These are phyloP conservation scores for Diplotaxis tenuifolia DNA, from an alignment of 345 rosid genomes.

Conservation along the genomic window DNA sequence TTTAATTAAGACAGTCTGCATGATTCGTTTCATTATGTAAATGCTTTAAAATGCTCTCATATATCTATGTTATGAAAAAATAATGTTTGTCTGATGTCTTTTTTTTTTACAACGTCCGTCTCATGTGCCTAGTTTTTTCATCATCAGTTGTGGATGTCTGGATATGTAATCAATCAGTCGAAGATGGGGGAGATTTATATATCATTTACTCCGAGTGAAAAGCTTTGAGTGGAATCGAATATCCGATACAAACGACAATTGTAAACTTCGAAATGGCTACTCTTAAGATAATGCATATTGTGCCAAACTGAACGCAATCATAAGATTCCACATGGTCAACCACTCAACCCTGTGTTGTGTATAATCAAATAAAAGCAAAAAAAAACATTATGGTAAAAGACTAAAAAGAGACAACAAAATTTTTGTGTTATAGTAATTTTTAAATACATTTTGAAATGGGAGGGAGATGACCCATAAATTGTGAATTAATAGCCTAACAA, in stretches of 20 bases:
- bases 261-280: not conserved
- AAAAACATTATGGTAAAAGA: not conserved
- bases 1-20: not conserved
- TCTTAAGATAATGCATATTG: not conserved
- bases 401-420: constrained; percentile 2
- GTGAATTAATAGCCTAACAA: constrained; percentile 18
- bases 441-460: not conserved
- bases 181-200: not conserved
- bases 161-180: not conserved
- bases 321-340: constrained; percentile 17
- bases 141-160: not conserved
- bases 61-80: not conserved
- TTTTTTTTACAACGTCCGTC: too few relatives aligned
- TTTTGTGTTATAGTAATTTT: not conserved
- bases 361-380: not conserved
- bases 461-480: constrained; percentile 8
- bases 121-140: not conserved
- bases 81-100: not conserved
- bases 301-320: constrained; percentile 20
- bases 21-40: not conserved
- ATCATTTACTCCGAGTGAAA: not conserved
- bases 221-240: not conserved
- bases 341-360: not conserved
- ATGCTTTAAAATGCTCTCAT: not conserved
- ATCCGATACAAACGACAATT: constrained; percentile 1